Evolutionary conservation across 2,329 filamentous ascomycete species (phyloP).

Genomic region (Aspergillus sp.): DNA sequence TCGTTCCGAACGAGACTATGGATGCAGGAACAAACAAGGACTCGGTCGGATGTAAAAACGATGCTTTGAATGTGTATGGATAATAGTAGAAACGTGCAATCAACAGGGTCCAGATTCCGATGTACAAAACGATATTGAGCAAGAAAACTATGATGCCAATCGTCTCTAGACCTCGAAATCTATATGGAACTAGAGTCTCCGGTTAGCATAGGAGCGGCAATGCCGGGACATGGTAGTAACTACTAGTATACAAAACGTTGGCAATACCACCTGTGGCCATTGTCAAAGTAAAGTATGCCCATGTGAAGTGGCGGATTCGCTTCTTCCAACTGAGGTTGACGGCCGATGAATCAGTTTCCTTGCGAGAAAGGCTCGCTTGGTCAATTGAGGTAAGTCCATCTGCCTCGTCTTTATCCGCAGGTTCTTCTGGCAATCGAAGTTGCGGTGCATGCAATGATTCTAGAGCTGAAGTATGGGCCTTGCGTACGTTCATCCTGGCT

Average conservation of each 20-base stretch:
- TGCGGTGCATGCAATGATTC: slow-evolving; percentile 18
- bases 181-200: slow-evolving; percentile 44
- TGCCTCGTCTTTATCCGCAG: background rate
- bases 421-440: slow-evolving; percentile 12
- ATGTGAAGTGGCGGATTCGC: slow-evolving; percentile 60
- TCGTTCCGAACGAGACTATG: slow-evolving; percentile 65
- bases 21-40: slow-evolving; percentile 70
- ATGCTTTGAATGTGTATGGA: slow-evolving; percentile 65
- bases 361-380: background rate
- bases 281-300: slow-evolving; percentile 74
- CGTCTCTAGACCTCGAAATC: slow-evolving; percentile 52
- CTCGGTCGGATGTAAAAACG: slow-evolving; percentile 72
- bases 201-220: no score
- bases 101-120: slow-evolving; percentile 61
- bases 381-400: background rate
- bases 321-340: slow-evolving; percentile 44
- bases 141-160: slow-evolving; percentile 60
- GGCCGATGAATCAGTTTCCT: slow-evolving; percentile 8
- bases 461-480: slow-evolving; percentile 25
- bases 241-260: slow-evolving; percentile 56
- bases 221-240: slow-evolving; percentile 10
- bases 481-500: slow-evolving; percentile 9
- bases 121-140: slow-evolving; percentile 59
- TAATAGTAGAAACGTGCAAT: slow-evolving; percentile 64
- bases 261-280: slow-evolving; percentile 60